phyloP scores from a whole-genome alignment of 768 basidiomycete genomes.

The Mrakia gelida region DNA sequence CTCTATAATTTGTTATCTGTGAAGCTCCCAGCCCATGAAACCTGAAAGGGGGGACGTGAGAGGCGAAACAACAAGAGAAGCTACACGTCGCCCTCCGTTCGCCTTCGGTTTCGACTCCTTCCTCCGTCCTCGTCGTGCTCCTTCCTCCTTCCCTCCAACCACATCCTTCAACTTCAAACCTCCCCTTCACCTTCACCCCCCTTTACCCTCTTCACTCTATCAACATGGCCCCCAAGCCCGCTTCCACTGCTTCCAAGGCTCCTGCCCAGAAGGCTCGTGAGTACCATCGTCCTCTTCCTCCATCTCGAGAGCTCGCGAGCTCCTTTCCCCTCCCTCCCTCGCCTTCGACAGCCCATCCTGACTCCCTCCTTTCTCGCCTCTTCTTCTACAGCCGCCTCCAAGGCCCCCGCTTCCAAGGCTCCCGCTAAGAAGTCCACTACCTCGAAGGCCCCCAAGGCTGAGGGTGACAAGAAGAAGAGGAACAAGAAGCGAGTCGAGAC shows the following conservation, averaged over 20 bases:
- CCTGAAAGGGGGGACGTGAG: too few species aligned
- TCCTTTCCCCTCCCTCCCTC: not conserved
- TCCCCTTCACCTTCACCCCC: too few species aligned
- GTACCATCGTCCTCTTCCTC: not conserved
- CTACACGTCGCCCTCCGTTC: too few species aligned
- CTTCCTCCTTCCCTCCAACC: too few species aligned
- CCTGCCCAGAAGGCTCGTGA: constrained; percentile 19
- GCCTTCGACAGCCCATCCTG: not conserved
- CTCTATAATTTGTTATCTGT: too few species aligned
- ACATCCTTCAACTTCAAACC: too few species aligned
- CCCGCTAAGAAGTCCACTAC: constrained; percentile 67
- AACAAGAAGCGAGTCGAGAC: constrained; percentile 34
- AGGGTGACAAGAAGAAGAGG: constrained; percentile 33
- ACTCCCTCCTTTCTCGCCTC: not conserved
- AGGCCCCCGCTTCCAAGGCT: constrained; percentile 52
- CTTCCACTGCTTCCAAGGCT: constrained; percentile 27
- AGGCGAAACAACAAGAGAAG: too few species aligned
- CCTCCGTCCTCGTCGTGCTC: too few species aligned
- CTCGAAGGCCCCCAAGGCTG: constrained; percentile 53
- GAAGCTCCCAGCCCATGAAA: too few species aligned
- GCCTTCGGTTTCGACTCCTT: too few species aligned
- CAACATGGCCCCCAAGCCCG: constrained; percentile 27
- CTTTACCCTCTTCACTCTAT: constrained; percentile 50
- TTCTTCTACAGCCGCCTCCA: constrained; percentile 52
- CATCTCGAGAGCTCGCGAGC: too few species aligned